phyloP scores from a whole-genome alignment of 1,284 basidiomycete species.

The Spongiforma sp. region DNA sequence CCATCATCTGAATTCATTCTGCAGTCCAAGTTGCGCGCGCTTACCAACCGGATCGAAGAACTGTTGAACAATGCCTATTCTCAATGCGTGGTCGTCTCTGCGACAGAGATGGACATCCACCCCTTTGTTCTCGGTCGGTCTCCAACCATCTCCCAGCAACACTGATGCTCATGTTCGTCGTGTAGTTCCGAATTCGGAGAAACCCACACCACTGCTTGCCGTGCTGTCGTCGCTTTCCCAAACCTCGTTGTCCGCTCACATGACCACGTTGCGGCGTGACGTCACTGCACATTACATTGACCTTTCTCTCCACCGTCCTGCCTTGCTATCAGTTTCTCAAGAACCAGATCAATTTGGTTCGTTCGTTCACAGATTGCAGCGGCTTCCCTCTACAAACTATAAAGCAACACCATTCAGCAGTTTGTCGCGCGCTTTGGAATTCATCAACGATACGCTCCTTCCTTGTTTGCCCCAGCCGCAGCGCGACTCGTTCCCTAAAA shows the following conservation, averaged over 20 bases:
- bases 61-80: conserved; percentile 72
- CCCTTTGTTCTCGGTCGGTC: conserved; percentile 61
- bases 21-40: conserved; percentile 59
- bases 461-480: conserved; percentile 56
- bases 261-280: conserved; percentile 69
- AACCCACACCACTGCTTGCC: conserved; percentile 54
- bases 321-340: conserved; percentile 44
- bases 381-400: conserved; percentile 50
- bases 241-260: conserved; percentile 55
- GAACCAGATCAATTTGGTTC: conserved; percentile 38
- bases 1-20: conserved; percentile 7
- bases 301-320: conserved; percentile 56
- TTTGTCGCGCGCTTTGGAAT: conserved; percentile 57
- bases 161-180: conserved; percentile 5
- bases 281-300: conserved; percentile 65
- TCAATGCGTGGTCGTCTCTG: conserved; percentile 56
- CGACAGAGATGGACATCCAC: conserved; percentile 53
- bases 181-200: conserved; percentile 62
- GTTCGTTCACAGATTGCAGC: conserved; percentile 46
- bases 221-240: conserved; percentile 65
- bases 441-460: conserved; percentile 61
- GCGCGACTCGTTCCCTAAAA: conserved; percentile 48
- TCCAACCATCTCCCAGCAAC: not conserved
- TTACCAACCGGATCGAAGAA: conserved; percentile 67
- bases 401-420: conserved; percentile 50